These are phyloP conservation scores for Backusella morwellensis DNA, from an alignment of 192 early-diverging fungal genomes.

Conservation along the genomic window DNA sequence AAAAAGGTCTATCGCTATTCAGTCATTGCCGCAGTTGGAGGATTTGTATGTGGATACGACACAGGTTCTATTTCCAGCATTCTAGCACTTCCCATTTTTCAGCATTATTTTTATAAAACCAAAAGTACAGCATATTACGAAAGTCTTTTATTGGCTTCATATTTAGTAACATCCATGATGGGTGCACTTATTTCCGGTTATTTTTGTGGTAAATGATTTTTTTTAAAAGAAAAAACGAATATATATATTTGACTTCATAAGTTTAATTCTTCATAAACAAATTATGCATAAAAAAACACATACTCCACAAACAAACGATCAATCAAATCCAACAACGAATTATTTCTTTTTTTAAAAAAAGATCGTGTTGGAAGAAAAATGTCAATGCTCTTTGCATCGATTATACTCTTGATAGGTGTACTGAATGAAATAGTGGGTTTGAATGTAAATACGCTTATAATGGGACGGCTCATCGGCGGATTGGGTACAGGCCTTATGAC, in stretches of 20 bases:
- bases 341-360: background rate
- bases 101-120: background rate
- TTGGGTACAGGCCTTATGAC: slow-evolving; percentile 34
- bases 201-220: slow-evolving; percentile 6
- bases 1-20: slow-evolving; percentile 10
- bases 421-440: slow-evolving; percentile 30
- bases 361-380: slow-evolving; percentile 60
- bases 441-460: slow-evolving; percentile 39
- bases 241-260: background rate
- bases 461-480: slow-evolving; percentile 50
- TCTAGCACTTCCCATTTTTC: slow-evolving; percentile 21
- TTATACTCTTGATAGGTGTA: slow-evolving; percentile 63
- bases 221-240: background rate
- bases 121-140: slow-evolving; percentile 4
- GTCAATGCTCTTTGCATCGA: slow-evolving; percentile 51
- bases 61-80: slow-evolving; percentile 30
- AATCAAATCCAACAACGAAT: background rate
- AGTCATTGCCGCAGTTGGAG: slow-evolving; percentile 12
- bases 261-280: background rate
- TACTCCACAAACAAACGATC: background rate
- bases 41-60: slow-evolving; percentile 23
- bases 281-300: background rate
- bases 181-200: slow-evolving; percentile 16
- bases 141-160: slow-evolving; percentile 19
- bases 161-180: slow-evolving; percentile 20